A percentile compares a stretch with the other conserved stretches of the same genome.
phyloP scores from a whole-genome alignment of 345 rosid genomes.

The Rhodamnia argentea region DNA sequence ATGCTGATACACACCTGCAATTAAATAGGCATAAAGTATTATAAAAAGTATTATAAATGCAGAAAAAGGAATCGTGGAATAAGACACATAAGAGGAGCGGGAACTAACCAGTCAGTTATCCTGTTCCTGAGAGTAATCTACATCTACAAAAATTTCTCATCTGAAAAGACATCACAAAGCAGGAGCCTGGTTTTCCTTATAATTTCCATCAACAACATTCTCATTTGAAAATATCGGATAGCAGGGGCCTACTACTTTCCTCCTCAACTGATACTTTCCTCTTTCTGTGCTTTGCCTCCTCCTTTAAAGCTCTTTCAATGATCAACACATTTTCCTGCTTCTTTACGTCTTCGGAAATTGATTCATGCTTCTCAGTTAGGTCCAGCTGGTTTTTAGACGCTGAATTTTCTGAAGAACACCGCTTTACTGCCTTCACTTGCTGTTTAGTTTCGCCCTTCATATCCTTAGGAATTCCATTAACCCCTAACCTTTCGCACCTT shows the following conservation, averaged over 20 bases:
- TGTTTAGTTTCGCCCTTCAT: not conserved
- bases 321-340: not conserved
- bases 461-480: not conserved
- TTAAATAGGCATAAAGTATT: not conserved
- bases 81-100: not conserved
- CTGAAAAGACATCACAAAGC: not conserved
- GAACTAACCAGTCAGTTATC: not conserved
- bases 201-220: not conserved
- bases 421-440: conserved; percentile 6
- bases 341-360: not conserved
- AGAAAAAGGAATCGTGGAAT: not conserved
- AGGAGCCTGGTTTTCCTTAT: not conserved
- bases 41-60: not conserved
- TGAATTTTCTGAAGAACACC: not conserved
- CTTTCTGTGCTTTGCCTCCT: conserved; percentile 12
- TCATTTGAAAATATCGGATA: not conserved
- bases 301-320: not conserved
- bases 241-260: conserved; percentile 4
- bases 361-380: not conserved
- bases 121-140: not conserved
- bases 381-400: not conserved
- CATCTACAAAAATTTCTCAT: not conserved
- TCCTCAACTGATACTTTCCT: conserved; percentile 2
- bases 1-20: not conserved
- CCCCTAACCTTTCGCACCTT: not conserved